phyloP scores from a whole-genome alignment of 371 early-diverging fungal genomes.

The Umbelopsis sp. region DNA sequence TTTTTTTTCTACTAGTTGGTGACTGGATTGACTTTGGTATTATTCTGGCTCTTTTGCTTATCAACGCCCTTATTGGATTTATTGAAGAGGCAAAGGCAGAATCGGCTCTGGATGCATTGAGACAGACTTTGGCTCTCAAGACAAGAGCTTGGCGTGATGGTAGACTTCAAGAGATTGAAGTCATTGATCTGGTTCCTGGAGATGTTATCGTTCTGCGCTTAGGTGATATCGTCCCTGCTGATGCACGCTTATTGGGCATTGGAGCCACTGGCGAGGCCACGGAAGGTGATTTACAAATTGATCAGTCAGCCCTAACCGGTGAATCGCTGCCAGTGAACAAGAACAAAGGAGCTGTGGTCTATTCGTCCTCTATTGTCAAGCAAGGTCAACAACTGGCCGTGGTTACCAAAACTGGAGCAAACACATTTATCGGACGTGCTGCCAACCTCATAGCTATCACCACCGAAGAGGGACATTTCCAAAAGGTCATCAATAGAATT shows the following conservation, averaged over 20 bases:
- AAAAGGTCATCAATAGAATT: slow-evolving; percentile 78
- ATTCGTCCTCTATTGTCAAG: slow-evolving; percentile 81
- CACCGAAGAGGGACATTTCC: slow-evolving; percentile 81
- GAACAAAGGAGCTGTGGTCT: slow-evolving; percentile 74
- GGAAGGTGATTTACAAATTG: slow-evolving; percentile 76
- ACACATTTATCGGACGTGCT: slow-evolving; percentile 89
- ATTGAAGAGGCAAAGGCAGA: slow-evolving; percentile 78
- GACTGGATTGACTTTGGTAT: slow-evolving; percentile 84
- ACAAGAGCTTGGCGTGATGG: slow-evolving; percentile 76
- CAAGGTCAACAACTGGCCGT: slow-evolving; percentile 82
- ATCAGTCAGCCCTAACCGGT: slow-evolving; percentile 92
- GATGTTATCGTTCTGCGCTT: slow-evolving; percentile 84
- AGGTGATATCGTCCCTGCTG: slow-evolving; percentile 93
- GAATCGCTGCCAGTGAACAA: slow-evolving; percentile 85
- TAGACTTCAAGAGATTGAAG: slow-evolving; percentile 74
- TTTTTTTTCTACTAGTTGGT: slow-evolving; percentile 28
- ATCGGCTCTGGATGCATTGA: slow-evolving; percentile 79
- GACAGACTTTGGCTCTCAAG: slow-evolving; percentile 83
- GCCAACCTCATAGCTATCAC: slow-evolving; percentile 85
- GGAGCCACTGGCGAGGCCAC: slow-evolving; percentile 74
- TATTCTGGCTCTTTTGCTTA: slow-evolving; percentile 73
- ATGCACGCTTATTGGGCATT: slow-evolving; percentile 78
- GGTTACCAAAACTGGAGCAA: slow-evolving; percentile 79
- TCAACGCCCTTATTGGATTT: slow-evolving; percentile 89
- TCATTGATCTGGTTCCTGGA: slow-evolving; percentile 77